Base-by-base conservation (phyloP, 2,329 filamentous ascomycete genomes). In the Capronia epimyces region DNA sequence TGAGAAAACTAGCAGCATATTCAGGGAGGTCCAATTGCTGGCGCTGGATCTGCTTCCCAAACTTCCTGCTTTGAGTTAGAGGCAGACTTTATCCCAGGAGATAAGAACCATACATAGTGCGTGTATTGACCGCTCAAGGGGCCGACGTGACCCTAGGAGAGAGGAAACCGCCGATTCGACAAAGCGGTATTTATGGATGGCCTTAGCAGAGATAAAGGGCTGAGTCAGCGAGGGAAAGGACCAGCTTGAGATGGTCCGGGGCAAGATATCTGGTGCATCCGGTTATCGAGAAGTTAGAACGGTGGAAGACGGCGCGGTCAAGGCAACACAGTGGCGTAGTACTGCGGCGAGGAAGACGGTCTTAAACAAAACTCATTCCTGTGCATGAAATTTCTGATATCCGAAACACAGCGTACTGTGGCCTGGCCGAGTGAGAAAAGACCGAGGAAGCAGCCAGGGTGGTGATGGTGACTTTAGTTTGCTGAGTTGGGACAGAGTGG, bases 1-100 rank as follows among this genome's bases (percentile, higher is more conserved):
- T 96, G 63, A 97, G 90, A 68, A 98, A 98, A 72, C 90, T 96
- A 59, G 91, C 89, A 56, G 93, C 91, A 84, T 98, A 98, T 80
- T 98, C 93, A 54, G 93, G 93, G 54, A 98, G 90, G 70, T 98
- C 93, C 65, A 98, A 87, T 79, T 98, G 93, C 69, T 90, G 86
- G 77, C 95, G 95, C 77, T 97, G 93, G 62, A 98, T 95, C 69
- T 96, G 89, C 78, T 98, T 98, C 71, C 93, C 93, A 76, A 98
- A 98, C 81, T 98, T 98, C 93, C 91, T 98, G 65, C 36, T 55
- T 42, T 25, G 32, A 10, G 50, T 60, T 51, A 58, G 49, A 50
- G 20, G 29, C 29, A 32, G 12, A 36, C 18, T 32, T 48, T 40
- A 43, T 22, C 43, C 37, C 6, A 52, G 45, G n/a, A 37, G 21